Base-by-base conservation (phyloP, 805 yeast genomes). In the Hanseniaspora meyeri region DNA sequence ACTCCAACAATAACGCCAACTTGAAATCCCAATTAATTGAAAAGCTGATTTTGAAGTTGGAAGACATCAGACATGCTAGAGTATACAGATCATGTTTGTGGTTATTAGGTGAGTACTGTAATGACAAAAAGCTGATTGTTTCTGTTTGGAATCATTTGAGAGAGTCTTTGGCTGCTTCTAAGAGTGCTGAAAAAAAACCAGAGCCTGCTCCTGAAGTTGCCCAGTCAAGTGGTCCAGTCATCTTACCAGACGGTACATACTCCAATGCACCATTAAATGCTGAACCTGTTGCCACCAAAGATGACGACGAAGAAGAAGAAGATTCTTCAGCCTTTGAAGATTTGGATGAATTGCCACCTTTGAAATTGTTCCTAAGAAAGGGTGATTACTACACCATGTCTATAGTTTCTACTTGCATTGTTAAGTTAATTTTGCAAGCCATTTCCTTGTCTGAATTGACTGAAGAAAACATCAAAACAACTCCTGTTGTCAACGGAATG, bases 221-320 rank as follows among this genome's bases (percentile, higher is more conserved):
- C 24, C 75, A 73, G 40, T 67, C 70, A 6, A 67, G 71, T 40
- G 87, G 87, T 47, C 97, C 97, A 20, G 83, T 85, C 59, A 83
- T 93, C 58, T 77, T 93, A 61, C 96, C 98, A n/a, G 99, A 93
- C 72, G 99, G 99, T 63, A 93, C 99, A 0, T 93, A 93, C 70
- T 98, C 98, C 32, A 87, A 96, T 43, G 98, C 93, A 71, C 81
- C 80, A 61, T 95, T 96, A 0, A 73, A 85, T 57, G 85, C 85
- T 16, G 72, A 81, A 5, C 74, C 73, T 69, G 97, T 96, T 60
- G 85, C 96, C 1, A 87, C 86, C 67, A 95, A 95, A 27, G 82
- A 93, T 29, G 95, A 87, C 67, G 80, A 81, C 60, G 71, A 83
- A 57, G 81, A 86, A 6, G 71, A 83, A 57, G 81, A 86, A 6